A percentile compares a stretch with the other conserved stretches of the same genome.
These are phyloP conservation scores for Sanghuangporus sanghuang DNA, from an alignment of 1,284 basidiomycete species.

Conservation along the genomic window DNA sequence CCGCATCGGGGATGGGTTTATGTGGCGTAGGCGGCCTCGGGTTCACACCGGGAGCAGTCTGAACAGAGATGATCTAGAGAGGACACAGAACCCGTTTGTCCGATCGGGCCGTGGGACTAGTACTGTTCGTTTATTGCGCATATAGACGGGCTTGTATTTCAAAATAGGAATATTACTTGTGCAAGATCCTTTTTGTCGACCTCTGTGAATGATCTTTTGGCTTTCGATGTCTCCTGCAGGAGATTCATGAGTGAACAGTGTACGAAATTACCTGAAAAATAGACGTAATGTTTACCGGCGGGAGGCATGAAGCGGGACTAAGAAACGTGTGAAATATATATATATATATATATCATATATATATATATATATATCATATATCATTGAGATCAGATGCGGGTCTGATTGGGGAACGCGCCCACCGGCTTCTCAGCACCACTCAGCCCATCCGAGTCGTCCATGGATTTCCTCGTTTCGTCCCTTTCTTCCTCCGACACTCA, in stretches of 20 bases:
- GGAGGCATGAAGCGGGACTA: not conserved
- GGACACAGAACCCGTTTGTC: not conserved
- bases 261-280: not conserved
- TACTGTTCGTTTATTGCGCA: slow-evolving; percentile 7
- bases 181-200: not conserved
- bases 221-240: not conserved
- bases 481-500: not conserved
- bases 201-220: not conserved
- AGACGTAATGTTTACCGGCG: not conserved
- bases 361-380: no score
- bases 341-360: no score
- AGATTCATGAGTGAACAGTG: not conserved
- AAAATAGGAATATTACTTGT: not conserved
- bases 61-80: not conserved
- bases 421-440: not conserved
- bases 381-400: not conserved
- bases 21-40: not conserved
- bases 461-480: not conserved
- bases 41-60: not conserved
- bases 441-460: not conserved
- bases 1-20: not conserved
- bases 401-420: not conserved
- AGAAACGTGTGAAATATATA: not conserved
- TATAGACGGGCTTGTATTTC: slow-evolving; percentile 15
- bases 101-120: slow-evolving; percentile 9